Evolutionary conservation across 2,329 filamentous ascomycete species (phyloP).

Genomic region (Dactylellina leptospora): DNA sequence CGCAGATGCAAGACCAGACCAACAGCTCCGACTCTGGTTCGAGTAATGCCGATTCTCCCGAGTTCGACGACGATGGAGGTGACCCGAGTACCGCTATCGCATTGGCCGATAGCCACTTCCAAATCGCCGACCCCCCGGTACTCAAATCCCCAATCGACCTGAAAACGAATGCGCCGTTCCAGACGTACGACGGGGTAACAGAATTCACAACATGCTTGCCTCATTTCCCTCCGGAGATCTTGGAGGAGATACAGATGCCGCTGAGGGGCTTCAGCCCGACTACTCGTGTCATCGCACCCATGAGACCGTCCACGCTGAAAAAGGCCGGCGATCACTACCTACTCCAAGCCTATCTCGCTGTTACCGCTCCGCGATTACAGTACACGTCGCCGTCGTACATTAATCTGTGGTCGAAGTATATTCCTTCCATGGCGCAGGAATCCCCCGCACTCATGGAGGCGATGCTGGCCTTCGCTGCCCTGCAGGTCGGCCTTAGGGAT

Average conservation of each 20-base stretch:
- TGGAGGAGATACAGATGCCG: slow-evolving; percentile 54
- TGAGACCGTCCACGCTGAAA: slow-evolving; percentile 50
- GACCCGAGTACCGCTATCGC: slow-evolving; percentile 22
- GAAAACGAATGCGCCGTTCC: slow-evolving; percentile 27
- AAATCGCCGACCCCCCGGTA: slow-evolving; percentile 55
- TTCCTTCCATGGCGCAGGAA: slow-evolving; percentile 57
- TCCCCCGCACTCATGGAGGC: slow-evolving; percentile 56
- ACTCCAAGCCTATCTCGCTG: slow-evolving; percentile 55
- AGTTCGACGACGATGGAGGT: slow-evolving; percentile 12
- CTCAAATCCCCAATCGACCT: slow-evolving; percentile 47
- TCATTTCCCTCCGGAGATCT: slow-evolving; percentile 53
- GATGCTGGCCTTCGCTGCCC: slow-evolving; percentile 55
- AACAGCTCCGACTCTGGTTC: slow-evolving; percentile 40
- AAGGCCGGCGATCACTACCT: slow-evolving; percentile 55
- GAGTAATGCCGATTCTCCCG: slow-evolving; percentile 37
- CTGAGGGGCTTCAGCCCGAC: slow-evolving; percentile 50
- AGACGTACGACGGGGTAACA: slow-evolving; percentile 34
- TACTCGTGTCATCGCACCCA: slow-evolving; percentile 55
- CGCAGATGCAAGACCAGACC: slow-evolving; percentile 44
- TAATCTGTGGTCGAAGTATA: slow-evolving; percentile 56
- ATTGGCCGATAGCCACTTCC: slow-evolving; percentile 58
- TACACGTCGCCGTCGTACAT: slow-evolving; percentile 56
- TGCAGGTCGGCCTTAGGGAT: slow-evolving; percentile 55
- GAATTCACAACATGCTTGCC: slow-evolving; percentile 54
- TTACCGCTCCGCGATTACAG: slow-evolving; percentile 55